Percentiles rank a stretch among this genome's conserved stretches.
Evolutionary conservation across 257 asterid genomes (phyloP).

Genomic region (Nicotiana otophora): DNA sequence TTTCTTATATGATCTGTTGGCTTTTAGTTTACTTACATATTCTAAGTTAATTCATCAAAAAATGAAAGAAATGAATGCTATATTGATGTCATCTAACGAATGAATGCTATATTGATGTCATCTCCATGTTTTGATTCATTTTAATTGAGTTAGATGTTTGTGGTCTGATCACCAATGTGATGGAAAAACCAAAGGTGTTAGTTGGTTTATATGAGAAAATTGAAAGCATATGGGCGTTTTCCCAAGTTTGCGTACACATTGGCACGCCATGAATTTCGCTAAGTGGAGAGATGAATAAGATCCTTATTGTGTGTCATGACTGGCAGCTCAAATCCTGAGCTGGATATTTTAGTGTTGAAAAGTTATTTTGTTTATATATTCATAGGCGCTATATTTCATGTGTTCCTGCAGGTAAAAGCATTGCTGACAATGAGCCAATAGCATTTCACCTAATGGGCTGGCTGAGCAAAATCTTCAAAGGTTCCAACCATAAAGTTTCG

Average conservation of each 20-base stretch:
- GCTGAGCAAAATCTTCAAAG: slow-evolving; percentile 73
- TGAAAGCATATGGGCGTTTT: not conserved
- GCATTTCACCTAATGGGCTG: slow-evolving; percentile 57
- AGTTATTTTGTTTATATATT: not conserved
- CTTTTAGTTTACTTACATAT: not conserved
- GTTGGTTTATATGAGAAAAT: not conserved
- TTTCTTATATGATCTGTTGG: not conserved
- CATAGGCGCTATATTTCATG: not conserved
- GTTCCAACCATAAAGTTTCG: slow-evolving; percentile 54
- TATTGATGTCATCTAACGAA: not conserved
- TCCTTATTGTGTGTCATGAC: not conserved
- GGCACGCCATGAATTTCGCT: not conserved
- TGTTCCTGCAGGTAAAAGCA: slow-evolving; percentile 31
- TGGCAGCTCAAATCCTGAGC: not conserved
- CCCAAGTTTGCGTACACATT: not conserved
- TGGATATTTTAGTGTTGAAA: not conserved
- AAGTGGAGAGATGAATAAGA: not conserved
- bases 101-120: not conserved
- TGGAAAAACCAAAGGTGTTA: not conserved
- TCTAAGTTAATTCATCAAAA: not conserved
- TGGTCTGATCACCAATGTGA: slow-evolving; percentile 9
- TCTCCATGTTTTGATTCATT: not conserved
- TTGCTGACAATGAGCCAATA: slow-evolving; percentile 29
- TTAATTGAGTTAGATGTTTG: not conserved
- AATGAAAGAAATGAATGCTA: not conserved